Base-by-base conservation (phyloP, 495 filamentous ascomycete species). In the Hypoxylon fragiforme region DNA sequence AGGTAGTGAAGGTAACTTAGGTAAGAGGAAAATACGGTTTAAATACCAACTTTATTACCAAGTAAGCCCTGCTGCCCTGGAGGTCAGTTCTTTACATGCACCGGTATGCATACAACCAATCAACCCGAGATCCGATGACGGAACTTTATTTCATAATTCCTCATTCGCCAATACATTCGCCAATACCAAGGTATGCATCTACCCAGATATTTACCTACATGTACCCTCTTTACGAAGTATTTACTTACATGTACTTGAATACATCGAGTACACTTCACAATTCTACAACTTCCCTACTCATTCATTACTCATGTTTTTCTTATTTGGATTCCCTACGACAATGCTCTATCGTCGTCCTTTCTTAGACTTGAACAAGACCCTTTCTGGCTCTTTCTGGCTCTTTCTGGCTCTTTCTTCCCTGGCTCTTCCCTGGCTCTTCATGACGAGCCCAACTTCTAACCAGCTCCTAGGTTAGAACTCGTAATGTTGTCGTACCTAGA, bases 281-380 rank as follows among this genome's bases (percentile, higher is more conserved):
- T n/a, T n/a, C n/a, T n/a, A n/a, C n/a, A n/a, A n/a, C n/a, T n/a
- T n/a, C n/a, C n/a, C n/a, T n/a, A n/a, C n/a, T n/a, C n/a, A n/a
- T n/a, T 50, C 58, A 62, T 62, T 56, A 56, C 24, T 52, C 46
- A 53, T 62, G 45, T 38, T 26, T 57, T n/a, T n/a, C n/a, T n/a
- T n/a, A n/a, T n/a, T 26, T 57, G 32, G 20, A 39, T 56, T 53
- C 51, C 48, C 52, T 52, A 62, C 51, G 16, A 21, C 7, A 37
- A 44, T 61, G 36, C 32, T 52, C 50, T 35, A 53, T 53, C 47
- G 42, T 56, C 47, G 52, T 46, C 51, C 40, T 31, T 46, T 56
- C 41, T 34, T 38, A 19, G 31, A 56, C 38, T 13, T 34, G 15
- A 47, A 52, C 34, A 52, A 38, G 41, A 39, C 34, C 38, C 22